Evolutionary conservation across 1,284 basidiomycete species (phyloP).

Genomic region (Puccinia triticina): DNA sequence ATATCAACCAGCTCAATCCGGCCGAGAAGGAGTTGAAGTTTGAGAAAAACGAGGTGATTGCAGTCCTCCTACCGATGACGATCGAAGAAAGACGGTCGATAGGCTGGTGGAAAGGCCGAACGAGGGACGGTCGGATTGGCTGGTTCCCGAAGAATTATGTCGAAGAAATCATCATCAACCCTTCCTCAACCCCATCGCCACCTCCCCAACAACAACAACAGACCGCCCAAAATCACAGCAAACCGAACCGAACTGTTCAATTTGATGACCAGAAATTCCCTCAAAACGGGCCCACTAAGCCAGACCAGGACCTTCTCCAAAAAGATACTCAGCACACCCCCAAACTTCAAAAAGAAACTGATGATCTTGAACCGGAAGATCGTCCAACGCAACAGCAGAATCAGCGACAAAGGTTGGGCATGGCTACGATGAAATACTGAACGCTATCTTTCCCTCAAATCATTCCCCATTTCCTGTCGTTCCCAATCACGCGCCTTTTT

Average conservation of each 20-base stretch:
- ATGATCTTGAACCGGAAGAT: neutral
- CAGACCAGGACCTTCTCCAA: neutral
- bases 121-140: conserved; percentile 86
- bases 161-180: conserved; percentile 54
- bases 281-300: neutral
- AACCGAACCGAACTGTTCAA: neutral
- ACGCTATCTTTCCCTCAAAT: neutral
- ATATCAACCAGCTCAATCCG: conserved; percentile 61
- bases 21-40: conserved; percentile 77
- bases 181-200: neutral
- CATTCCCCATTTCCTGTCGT: neutral
- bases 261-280: neutral
- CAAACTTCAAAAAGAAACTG: neutral
- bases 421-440: conserved; percentile 24
- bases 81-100: conserved; percentile 74
- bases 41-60: conserved; percentile 89
- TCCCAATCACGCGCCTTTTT: neutral
- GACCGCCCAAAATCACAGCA: neutral
- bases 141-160: conserved; percentile 97
- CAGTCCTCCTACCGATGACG: conserved; percentile 74
- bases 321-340: no score
- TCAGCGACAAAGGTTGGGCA: conserved; percentile 10
- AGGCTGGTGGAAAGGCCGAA: conserved; percentile 96
- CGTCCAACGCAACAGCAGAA: neutral
- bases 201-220: neutral